Conservation (phyloP, 306 rosid genomes). For the Ammopiptanthus mongolicus region DNA sequence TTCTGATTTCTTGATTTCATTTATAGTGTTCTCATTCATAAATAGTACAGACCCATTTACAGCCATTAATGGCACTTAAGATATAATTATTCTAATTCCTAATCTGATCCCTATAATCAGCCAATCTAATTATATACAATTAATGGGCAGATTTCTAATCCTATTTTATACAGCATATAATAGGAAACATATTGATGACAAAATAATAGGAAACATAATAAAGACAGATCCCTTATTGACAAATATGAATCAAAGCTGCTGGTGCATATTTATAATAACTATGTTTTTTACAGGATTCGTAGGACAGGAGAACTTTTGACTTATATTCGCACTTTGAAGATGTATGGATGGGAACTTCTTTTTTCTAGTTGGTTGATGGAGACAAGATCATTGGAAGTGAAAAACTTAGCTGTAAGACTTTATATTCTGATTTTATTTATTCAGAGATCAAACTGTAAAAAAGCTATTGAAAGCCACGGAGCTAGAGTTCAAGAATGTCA, state of each 20-base stretch:
- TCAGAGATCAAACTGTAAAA: background rate
- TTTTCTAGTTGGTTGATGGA: slow-evolving; percentile 92
- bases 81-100: no score
- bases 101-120: no score
- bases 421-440: background rate
- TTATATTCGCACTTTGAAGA: slow-evolving; percentile 84
- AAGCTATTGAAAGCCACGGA: background rate
- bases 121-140: no score
- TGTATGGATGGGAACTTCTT: slow-evolving; percentile 93
- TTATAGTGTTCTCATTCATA: no score
- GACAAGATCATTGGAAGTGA: slow-evolving; percentile 81
- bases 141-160: no score
- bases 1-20: no score
- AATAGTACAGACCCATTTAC: no score
- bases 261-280: background rate
- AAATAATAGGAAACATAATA: no score
- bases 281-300: slow-evolving; percentile 56
- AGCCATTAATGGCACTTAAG: no score
- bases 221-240: no score
- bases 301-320: slow-evolving; percentile 86
- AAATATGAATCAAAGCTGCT: slow-evolving; percentile 19
- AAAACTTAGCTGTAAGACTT: slow-evolving; percentile 71
- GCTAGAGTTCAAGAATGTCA: slow-evolving; percentile 11
- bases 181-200: no score
- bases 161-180: no score